These are phyloP conservation scores for Alternaria alternata DNA, from an alignment of 2,329 filamentous ascomycete species.

Conservation along the genomic window DNA sequence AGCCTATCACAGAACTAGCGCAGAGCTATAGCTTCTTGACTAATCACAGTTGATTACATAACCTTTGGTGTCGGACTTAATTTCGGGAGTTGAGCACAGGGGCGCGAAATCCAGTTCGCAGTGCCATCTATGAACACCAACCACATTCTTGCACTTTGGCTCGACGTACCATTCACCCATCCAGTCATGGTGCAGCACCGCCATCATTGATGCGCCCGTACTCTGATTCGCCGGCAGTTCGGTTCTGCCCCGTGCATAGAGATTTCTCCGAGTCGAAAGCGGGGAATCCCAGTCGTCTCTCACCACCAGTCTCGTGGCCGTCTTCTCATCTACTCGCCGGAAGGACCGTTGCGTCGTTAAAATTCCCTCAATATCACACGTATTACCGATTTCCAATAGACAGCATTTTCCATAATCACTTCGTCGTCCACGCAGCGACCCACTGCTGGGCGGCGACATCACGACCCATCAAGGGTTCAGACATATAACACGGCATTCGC, in stretches of 20 bases:
- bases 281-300: constrained; percentile 25
- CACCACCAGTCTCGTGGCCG: constrained; percentile 10
- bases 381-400: background rate
- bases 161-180: background rate
- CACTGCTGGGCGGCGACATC: background rate
- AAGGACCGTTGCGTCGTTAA: background rate
- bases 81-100: no score
- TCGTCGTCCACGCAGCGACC: background rate
- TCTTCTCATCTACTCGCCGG: background rate
- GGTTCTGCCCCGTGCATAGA: background rate
- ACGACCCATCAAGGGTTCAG: background rate
- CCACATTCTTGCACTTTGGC: background rate
- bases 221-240: background rate
- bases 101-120: no score
- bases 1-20: no score
- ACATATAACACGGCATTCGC: background rate
- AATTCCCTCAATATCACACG: background rate
- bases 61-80: no score
- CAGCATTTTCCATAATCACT: background rate
- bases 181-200: background rate
- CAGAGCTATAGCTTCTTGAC: no score
- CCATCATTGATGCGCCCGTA: background rate
- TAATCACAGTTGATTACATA: no score
- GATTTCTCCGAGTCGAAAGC: constrained; percentile 11
- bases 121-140: background rate